A percentile compares a stretch with the other conserved stretches of the same genome.
phyloP scores from a whole-genome alignment of 441 rosid species.

The Daphne laureola region DNA sequence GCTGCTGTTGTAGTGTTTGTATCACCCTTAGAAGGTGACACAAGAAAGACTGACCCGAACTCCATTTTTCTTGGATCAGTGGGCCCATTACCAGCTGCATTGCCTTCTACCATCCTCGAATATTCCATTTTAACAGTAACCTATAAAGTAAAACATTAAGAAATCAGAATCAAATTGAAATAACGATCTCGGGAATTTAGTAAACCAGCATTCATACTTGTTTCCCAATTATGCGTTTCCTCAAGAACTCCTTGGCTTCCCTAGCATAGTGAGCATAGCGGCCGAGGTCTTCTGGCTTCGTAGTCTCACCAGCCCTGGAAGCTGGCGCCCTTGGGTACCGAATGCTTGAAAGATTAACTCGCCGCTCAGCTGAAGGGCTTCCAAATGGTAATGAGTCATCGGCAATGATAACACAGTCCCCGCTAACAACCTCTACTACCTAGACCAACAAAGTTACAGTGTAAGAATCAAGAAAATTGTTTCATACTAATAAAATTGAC shows the following conservation, averaged over 20 bases:
- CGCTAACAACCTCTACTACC: constrained; percentile 98
- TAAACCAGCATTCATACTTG: constrained; percentile 35
- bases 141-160: constrained; percentile 30
- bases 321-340: constrained; percentile 91
- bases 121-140: constrained; percentile 93
- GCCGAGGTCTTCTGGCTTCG: constrained; percentile 9
- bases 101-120: constrained; percentile 68
- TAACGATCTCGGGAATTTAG: neutral
- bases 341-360: constrained; percentile 90
- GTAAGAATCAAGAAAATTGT: neutral
- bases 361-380: constrained; percentile 78
- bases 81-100: constrained; percentile 36
- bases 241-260: constrained; percentile 77
- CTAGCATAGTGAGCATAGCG: constrained; percentile 64
- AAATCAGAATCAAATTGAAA: neutral
- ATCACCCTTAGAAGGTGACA: constrained; percentile 52
- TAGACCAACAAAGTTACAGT: constrained; percentile 21
- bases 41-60: constrained; percentile 84
- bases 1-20: constrained; percentile 38
- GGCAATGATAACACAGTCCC: constrained; percentile 86
- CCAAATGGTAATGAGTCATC: constrained; percentile 90
- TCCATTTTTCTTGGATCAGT: constrained; percentile 70
- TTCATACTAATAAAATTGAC: neutral
- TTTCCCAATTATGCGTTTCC: constrained; percentile 70
- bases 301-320: constrained; percentile 80